Conservation (phyloP, 2,329 filamentous ascomycete genomes). For the Samsoniella hepiali region DNA sequence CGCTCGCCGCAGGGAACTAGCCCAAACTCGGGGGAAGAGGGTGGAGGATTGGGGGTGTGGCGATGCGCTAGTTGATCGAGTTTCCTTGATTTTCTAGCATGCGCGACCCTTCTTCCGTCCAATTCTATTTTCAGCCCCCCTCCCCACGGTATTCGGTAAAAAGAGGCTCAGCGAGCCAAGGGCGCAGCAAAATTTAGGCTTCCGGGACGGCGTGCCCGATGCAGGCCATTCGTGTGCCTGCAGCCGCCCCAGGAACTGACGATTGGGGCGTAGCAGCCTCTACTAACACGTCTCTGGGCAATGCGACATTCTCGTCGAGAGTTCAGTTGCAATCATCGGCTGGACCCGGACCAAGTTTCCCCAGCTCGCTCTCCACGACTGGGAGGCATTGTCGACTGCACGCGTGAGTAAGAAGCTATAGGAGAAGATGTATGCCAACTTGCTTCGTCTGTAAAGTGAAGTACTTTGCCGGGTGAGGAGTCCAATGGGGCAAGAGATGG, state of each 20-base stretch:
- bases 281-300: background rate
- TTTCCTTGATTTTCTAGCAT: constrained; percentile 12
- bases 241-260: background rate
- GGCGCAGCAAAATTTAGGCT: background rate
- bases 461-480: too few species aligned
- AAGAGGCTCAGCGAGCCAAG: background rate
- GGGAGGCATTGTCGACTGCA: too few species aligned
- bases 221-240: background rate
- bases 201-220: background rate
- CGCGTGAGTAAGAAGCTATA: too few species aligned
- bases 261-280: background rate
- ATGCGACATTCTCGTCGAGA: background rate
- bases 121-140: constrained; percentile 2
- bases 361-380: background rate
- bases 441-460: too few species aligned
- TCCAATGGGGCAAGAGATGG: too few species aligned
- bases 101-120: background rate
- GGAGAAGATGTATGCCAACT: too few species aligned
- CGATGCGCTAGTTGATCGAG: constrained; percentile 11
- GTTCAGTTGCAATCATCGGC: background rate
- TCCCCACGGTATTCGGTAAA: background rate
- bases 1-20: constrained; percentile 7
- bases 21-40: background rate
- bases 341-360: background rate
- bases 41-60: background rate